Conservation (phyloP, 805 yeast species). For the Osmozyma mogii region DNA sequence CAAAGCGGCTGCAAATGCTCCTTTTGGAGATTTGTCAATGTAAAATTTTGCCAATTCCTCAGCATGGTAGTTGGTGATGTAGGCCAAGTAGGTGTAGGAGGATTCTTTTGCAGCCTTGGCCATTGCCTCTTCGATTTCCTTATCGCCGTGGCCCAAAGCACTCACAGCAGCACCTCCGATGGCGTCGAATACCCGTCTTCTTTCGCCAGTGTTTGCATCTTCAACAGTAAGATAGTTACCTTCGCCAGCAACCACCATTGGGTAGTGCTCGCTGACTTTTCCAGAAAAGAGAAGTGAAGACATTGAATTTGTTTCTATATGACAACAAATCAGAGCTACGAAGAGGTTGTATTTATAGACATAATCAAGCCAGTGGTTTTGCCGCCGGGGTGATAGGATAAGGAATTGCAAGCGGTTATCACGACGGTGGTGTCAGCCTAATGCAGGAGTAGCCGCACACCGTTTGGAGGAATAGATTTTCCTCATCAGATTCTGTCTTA, state of each 20-base stretch:
- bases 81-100: slow-evolving; percentile 9
- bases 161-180: slow-evolving; percentile 13
- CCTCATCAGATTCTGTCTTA: too few relatives aligned
- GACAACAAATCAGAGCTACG: too few relatives aligned
- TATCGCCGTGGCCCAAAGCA: slow-evolving; percentile 12
- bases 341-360: too few relatives aligned
- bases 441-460: too few relatives aligned
- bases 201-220: slow-evolving; percentile 7
- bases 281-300: slow-evolving; percentile 9
- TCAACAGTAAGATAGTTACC: slow-evolving; percentile 10
- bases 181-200: slow-evolving; percentile 10
- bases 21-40: slow-evolving; percentile 10
- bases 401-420: too few relatives aligned
- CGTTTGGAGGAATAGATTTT: too few relatives aligned
- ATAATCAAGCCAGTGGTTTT: too few relatives aligned
- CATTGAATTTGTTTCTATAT: too few relatives aligned
- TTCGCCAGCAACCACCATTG: slow-evolving; percentile 12
- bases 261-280: slow-evolving; percentile 9
- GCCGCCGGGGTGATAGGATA: too few relatives aligned
- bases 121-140: slow-evolving; percentile 9
- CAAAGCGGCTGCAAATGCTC: slow-evolving; percentile 10
- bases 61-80: slow-evolving; percentile 10
- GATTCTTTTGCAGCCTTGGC: slow-evolving; percentile 9
- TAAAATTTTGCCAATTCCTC: slow-evolving; percentile 10
- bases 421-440: too few relatives aligned